Conservation (phyloP, 2,329 filamentous ascomycete genomes). For the Alternaria sp. region DNA sequence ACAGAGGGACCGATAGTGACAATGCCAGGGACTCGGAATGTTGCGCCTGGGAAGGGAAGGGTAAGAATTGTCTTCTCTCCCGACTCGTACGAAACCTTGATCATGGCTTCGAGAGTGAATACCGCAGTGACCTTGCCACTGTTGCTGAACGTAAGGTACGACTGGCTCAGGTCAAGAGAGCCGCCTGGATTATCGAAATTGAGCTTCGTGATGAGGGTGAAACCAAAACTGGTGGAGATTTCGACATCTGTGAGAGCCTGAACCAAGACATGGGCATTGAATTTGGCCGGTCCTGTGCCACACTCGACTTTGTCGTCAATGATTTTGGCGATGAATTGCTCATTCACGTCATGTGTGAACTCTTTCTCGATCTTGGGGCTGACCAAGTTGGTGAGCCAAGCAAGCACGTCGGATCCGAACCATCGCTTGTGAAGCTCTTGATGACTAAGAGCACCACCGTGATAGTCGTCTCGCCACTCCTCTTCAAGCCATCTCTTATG, state of each 20-base stretch:
- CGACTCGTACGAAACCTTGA: background rate
- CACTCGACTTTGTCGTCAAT: constrained; percentile 10
- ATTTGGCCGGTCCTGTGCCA: background rate
- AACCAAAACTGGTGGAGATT: constrained; percentile 8
- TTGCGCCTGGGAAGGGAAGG: constrained; percentile 8
- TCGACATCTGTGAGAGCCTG: constrained; percentile 7
- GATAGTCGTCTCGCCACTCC: constrained; percentile 45
- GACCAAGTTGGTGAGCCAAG: constrained; percentile 19
- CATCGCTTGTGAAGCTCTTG: constrained; percentile 48
- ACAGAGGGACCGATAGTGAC: constrained; percentile 12
- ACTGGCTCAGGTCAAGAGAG: constrained; percentile 7
- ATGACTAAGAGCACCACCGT: constrained; percentile 31
- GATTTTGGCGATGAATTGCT: constrained; percentile 13
- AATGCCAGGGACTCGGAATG: constrained; percentile 14
- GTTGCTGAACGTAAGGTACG: constrained; percentile 10
- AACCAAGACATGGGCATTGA: constrained; percentile 3
- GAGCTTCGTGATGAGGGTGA: constrained; percentile 12
- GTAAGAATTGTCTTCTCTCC: constrained; percentile 8
- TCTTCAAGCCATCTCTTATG: constrained; percentile 50
- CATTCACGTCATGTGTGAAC: constrained; percentile 11
- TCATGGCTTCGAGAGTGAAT: constrained; percentile 10
- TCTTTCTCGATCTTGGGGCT: constrained; percentile 11
- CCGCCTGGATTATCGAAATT: background rate
- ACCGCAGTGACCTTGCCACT: constrained; percentile 7
- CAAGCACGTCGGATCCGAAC: constrained; percentile 42